These are phyloP conservation scores for Ciborinia camelliae DNA, from an alignment of 2,329 filamentous ascomycete species.

Conservation along the genomic window DNA sequence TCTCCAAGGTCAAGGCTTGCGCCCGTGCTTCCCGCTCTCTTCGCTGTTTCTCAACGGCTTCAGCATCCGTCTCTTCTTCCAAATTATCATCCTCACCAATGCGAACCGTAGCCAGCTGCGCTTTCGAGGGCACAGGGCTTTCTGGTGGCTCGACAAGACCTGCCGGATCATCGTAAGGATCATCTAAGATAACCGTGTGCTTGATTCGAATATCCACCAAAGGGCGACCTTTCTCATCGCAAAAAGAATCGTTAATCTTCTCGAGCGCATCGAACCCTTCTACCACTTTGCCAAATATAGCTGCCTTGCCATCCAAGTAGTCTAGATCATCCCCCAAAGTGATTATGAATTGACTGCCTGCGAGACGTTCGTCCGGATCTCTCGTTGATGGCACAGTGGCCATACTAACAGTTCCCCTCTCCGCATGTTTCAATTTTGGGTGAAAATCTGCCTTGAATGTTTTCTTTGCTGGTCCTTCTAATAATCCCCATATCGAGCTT, in stretches of 20 bases:
- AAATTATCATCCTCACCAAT: conserved; percentile 87
- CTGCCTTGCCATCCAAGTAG: conserved; percentile 88
- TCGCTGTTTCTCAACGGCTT: conserved; percentile 71
- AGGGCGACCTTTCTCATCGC: conserved; percentile 80
- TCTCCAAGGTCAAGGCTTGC: conserved; percentile 91
- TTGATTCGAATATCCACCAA: conserved; percentile 93
- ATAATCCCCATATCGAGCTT: conserved; percentile 83
- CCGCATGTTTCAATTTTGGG: conserved; percentile 81
- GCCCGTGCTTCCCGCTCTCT: conserved; percentile 88
- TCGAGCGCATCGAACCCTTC: conserved; percentile 93
- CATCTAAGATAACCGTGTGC: conserved; percentile 87
- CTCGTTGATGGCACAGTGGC: conserved; percentile 76
- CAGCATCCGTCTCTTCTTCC: conserved; percentile 71
- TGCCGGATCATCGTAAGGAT: conserved; percentile 80
- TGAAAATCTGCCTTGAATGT: conserved; percentile 83
- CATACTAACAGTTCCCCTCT: conserved; percentile 94
- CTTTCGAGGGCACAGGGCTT: conserved; percentile 77
- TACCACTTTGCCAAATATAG: conserved; percentile 91
- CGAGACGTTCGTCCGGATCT: conserved; percentile 77
- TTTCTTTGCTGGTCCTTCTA: conserved; percentile 67
- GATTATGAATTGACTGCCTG: conserved; percentile 89
- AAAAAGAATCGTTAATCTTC: conserved; percentile 86
- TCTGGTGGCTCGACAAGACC: conserved; percentile 72
- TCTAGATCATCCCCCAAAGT: conserved; percentile 87
- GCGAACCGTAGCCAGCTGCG: conserved; percentile 84